Evolutionary conservation across 495 filamentous ascomycete species (phyloP), one percentile per base, ranked within the genome.

Genomic region (Aspergillus heteromorphus): DNA sequence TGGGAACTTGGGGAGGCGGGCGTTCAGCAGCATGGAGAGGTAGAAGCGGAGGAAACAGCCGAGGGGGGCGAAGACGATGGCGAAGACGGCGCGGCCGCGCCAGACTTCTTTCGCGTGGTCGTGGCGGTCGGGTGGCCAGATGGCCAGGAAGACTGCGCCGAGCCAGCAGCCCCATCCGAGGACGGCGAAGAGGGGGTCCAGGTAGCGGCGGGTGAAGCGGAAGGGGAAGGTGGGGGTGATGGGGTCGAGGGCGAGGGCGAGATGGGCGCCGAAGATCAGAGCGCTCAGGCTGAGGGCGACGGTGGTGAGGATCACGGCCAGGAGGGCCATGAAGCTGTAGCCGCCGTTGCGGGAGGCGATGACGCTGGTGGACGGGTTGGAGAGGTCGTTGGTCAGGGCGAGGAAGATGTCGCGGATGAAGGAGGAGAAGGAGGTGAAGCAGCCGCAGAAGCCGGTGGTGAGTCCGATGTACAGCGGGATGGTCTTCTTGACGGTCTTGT

Each of bases 361-460:
- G 8, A 59, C 49, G 6, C 61, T 49, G 2, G 62, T 40, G 19
- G 67, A 66, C 3, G 80, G 79, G 61, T 79, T 72, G 0, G 82
- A 77, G 10, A 90, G 72, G 49, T 83, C 79, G 63, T 96, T 95
- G 6, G 88, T 85, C 11, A 97, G 67, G 0, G 89, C 85, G n/a
- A 95, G 77, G 68, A 95, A 96, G 45, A 78, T 70, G 62, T 95
- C 92, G 4, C 92, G 83, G 38, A 92, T 86, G 65, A 96, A 96
- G 11, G 88, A 84, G 0, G 91, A 96, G 71, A 97, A 97, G 34
- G 86, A 90, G 3, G 93, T 97, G 49, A 93, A 86, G 60, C 84
- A 91, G 51, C 93, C 93, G 68, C 93, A 97, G 73, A 95, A 97
- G 11, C 93, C 93, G 2, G 89, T 95, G 0, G 92, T 83, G 1